Percentiles rank a stretch among this genome's conserved stretches.
Conservation (phyloP, 768 basidiomycete genomes). For the Solioccasus polychromus region DNA sequence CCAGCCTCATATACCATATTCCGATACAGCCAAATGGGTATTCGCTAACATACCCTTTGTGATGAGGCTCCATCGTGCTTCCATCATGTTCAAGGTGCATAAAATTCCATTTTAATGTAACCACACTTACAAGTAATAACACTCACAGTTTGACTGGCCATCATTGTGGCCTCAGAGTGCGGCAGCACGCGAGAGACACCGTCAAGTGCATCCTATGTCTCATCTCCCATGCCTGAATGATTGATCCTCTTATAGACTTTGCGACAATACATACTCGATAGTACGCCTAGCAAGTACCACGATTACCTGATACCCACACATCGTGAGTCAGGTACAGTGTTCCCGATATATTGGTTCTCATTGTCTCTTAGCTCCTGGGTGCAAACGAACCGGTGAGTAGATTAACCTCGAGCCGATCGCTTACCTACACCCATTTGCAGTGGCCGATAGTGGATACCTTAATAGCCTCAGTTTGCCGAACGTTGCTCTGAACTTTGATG, state of each 20-base stretch:
- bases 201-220: conserved; percentile 6
- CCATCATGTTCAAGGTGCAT: conserved; percentile 45
- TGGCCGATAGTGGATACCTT: conserved; percentile 29
- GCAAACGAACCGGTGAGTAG: conserved; percentile 45
- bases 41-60: conserved; percentile 52
- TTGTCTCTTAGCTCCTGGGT: conserved; percentile 47
- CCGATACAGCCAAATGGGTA: conserved; percentile 44
- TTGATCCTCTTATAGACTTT: conserved; percentile 32
- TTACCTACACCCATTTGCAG: conserved; percentile 3
- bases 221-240: too few species aligned
- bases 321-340: conserved; percentile 33
- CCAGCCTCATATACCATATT: conserved; percentile 35
- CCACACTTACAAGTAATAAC: not conserved
- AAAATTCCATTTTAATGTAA: not conserved
- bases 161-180: conserved; percentile 7
- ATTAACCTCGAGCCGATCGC: not conserved
- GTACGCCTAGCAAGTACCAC: conserved; percentile 47
- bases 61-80: conserved; percentile 50
- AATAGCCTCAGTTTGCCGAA: conserved; percentile 21
- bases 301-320: conserved; percentile 49
- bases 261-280: conserved; percentile 44
- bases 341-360: not conserved
- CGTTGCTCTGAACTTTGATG: conserved; percentile 26
- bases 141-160: conserved; percentile 20
- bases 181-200: conserved; percentile 10